phyloP scores from a whole-genome alignment of 2,329 filamentous ascomycete genomes.

The Ceratocystis lukuohia region DNA sequence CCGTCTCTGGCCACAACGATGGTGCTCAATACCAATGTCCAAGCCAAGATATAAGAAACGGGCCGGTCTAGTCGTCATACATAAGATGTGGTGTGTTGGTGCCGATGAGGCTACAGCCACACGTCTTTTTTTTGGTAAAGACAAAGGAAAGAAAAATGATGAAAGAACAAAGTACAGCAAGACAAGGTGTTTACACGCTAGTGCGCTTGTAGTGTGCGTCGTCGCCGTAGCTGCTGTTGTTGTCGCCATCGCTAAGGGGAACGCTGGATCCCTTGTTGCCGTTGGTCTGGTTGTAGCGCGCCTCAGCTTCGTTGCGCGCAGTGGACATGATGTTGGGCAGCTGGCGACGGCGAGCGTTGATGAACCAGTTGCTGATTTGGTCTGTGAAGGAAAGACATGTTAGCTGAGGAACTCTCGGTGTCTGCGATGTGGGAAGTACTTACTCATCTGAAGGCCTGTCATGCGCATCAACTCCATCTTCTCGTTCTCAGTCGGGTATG shows the following conservation, averaged over 20 bases:
- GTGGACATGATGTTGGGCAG: conserved; percentile 44
- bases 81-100: conserved; percentile 2
- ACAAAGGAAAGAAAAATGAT: not conserved
- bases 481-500: conserved; percentile 78
- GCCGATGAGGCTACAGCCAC: conserved; percentile 5
- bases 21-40: not conserved
- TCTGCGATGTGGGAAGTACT: conserved; percentile 28
- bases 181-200: conserved; percentile 29
- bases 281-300: conserved; percentile 23
- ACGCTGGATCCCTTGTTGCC: conserved; percentile 26
- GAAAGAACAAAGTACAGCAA: not conserved
- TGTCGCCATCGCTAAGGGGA: conserved; percentile 36
- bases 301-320: conserved; percentile 38
- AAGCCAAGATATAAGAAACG: not conserved
- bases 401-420: not conserved
- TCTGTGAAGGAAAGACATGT: conserved; percentile 30
- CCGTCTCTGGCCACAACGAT: not conserved
- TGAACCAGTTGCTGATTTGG: conserved; percentile 71
- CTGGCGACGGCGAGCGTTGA: conserved; percentile 58
- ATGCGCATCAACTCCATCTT: conserved; percentile 67
- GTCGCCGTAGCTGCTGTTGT: conserved; percentile 32
- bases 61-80: conserved; percentile 1
- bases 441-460: conserved; percentile 67
- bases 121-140: not conserved
- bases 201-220: conserved; percentile 34